Evolutionary conservation across 768 basidiomycete species (phyloP).

Genomic region (Rhizopogon vesiculosus): DNA sequence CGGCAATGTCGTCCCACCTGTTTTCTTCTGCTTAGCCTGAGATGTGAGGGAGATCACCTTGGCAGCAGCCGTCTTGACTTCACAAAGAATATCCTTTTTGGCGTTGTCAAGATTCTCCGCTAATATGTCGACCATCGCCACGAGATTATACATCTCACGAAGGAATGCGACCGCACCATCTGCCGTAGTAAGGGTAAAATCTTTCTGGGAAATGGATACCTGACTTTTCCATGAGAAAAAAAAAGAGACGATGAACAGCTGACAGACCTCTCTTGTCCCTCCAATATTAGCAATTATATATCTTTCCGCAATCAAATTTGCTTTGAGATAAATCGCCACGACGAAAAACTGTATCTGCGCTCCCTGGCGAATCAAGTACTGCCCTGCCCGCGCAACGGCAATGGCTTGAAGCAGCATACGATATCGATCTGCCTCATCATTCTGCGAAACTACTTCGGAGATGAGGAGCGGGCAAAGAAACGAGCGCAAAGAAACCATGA

Average conservation of each 20-base stretch:
- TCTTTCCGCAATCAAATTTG: neutral
- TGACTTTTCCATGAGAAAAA: neutral
- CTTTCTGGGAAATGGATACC: constrained; percentile 3
- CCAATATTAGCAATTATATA: constrained; percentile 5
- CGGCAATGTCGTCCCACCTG: neutral
- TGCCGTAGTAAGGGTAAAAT: neutral
- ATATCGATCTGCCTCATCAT: too few species aligned
- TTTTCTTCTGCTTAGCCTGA: neutral
- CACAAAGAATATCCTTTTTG: neutral
- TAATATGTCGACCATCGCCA: neutral
- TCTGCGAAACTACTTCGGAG: too few species aligned
- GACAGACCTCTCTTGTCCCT: neutral
- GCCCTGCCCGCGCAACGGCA: neutral
- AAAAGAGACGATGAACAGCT: neutral
- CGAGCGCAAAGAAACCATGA: too few species aligned
- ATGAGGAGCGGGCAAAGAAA: too few species aligned
- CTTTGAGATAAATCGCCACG: constrained; percentile 7
- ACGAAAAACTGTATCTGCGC: constrained; percentile 5
- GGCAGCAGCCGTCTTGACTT: neutral
- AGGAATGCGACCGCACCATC: neutral
- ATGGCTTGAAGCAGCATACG: constrained; percentile 12
- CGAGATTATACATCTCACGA: constrained; percentile 11
- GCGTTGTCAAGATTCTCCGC: neutral
- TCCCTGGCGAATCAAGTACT: neutral
- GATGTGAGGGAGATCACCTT: constrained; percentile 1